Base-by-base conservation (phyloP, 306 rosid genomes). In the Vigna radiata region DNA sequence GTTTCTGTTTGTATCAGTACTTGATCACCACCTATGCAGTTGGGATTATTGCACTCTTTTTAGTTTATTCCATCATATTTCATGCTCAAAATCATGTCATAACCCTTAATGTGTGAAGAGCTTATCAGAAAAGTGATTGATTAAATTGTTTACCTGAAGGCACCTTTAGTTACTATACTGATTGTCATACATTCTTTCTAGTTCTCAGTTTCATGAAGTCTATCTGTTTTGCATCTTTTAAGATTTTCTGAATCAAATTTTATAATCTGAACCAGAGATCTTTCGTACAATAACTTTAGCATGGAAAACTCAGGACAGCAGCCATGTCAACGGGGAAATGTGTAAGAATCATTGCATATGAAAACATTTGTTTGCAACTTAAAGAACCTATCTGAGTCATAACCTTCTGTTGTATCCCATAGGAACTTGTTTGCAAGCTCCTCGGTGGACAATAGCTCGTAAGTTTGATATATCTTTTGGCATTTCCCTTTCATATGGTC, bases 211-310 rank as follows among this genome's bases (percentile, higher is more conserved):
- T 36, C 41, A 36, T 63, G 23, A 19, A 61, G 23, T 79, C 62
- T 36, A 6, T 6, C 41, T 36, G 41, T 36, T 36, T 36, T 7
- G 41, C 41, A 36, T 36, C 8, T 36, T 36, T 8, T 36, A 6
- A 1, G 41, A 36, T 36, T 36, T 36, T 36, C 41, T 81, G 65
- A 82, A 47, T 79, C 52, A 67, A 82, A 53, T 69, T 63, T 70
- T 61, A 33, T 85, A 18, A 49, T 58, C 72, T 83, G 77, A 70
- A 49, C 36, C 77, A 92, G 97, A 52, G 97, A 92, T 87, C 54
- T 92, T 78, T 90, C 97, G 72, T 92, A 86, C 67, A 92, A 92
- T 77, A 83, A 83, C 75, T 84, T 92, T 58, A 82, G 83, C 59
- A 13, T 17, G 4, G 44, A 33, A 73, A 71, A 6, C 68, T 44